Evolutionary conservation across 352 stramenopile species (phyloP), one percentile per base, ranked within the genome.

Genomic region (Globisporangium nunn): DNA sequence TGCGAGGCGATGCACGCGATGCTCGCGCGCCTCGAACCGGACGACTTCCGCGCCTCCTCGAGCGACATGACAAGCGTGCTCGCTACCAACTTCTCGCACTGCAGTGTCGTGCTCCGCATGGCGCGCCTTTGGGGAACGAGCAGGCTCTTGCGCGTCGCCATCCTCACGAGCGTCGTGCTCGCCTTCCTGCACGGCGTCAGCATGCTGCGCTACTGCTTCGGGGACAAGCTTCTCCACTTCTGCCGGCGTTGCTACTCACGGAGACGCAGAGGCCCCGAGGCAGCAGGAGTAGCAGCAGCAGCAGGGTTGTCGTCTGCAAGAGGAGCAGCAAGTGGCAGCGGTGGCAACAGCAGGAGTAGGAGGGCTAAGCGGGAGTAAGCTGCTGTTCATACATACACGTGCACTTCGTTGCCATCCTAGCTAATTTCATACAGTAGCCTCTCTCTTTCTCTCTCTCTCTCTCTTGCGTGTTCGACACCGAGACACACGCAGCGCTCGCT

Each of bases 1-100:
- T 74, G 66, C 41, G 52, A 59, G 30, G 33, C 53, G 14, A 66
- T 74, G 66, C 23, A 53, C 66, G 52, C 50, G 39, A 61, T 74
- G 60, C 41, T 74, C 14, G 59, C 62, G 48, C 52, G 58, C 45
- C 33, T 57, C 17, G 62, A 70, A 14, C 44, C 58, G n/a, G 6
- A 23, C 3, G 58, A 64, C 12, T 61, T 61, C 37, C 40, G 48
- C 6, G n/a, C 55, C 17, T 17, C 33, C 52, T 18, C 31, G 29
- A 4, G 59, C 61, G 41, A 62, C 33, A 5, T 63, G 49, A 55
- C 48, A n/a, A 39, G n/a, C 10, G 44, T 66, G 14, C 31, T 68
- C 46, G 62, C 59, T n/a, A 41, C 41, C 17, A 23, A 68, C 48
- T 74, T 74, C 17, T n/a, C 63, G 6, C 67, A 71, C 48, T 71